phyloP scores from a whole-genome alignment of 192 early-diverging fungal genomes.

The Globomyces pollinis-pini region DNA sequence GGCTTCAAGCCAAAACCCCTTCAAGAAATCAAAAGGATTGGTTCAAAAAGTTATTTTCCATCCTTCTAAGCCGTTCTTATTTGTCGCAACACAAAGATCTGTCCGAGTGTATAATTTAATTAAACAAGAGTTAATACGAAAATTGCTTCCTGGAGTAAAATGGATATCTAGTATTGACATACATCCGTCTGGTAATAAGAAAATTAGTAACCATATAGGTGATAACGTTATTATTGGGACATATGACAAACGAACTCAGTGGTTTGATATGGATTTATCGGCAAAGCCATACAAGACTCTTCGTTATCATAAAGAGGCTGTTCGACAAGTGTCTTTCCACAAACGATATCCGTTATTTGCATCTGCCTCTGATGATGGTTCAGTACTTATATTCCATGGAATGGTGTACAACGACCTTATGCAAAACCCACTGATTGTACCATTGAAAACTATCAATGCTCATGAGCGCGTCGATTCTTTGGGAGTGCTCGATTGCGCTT shows the following conservation, averaged over 20 bases:
- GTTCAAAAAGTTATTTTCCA: conserved; percentile 90
- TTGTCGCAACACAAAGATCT: conserved; percentile 89
- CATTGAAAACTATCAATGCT: conserved; percentile 86
- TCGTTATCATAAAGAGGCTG: conserved; percentile 80
- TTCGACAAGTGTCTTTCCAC: conserved; percentile 83
- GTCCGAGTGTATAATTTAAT: conserved; percentile 91
- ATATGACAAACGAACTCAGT: conserved; percentile 90
- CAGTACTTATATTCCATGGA: conserved; percentile 92
- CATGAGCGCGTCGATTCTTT: conserved; percentile 68
- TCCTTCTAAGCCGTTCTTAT: conserved; percentile 83
- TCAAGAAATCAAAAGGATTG: conserved; percentile 80
- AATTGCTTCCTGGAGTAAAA: conserved; percentile 75
- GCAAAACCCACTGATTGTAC: conserved; percentile 95
- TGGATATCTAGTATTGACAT: conserved; percentile 95
- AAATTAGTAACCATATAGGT: conserved; percentile 18
- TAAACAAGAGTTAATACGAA: conserved; percentile 77
- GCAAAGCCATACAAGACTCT: conserved; percentile 89
- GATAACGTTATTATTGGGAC: conserved; percentile 94
- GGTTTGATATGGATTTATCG: conserved; percentile 96
- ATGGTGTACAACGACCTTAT: conserved; percentile 96
- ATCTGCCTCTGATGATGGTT: conserved; percentile 85
- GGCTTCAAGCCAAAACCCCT: conserved; percentile 83
- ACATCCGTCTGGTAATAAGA: conserved; percentile 87
- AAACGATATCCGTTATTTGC: conserved; percentile 88
- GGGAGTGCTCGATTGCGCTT: conserved; percentile 73